Percentiles rank a stretch among this genome's conserved stretches.
Evolutionary conservation across 495 filamentous ascomycete species (phyloP).

Genomic region (Annulohypoxylon bovei): DNA sequence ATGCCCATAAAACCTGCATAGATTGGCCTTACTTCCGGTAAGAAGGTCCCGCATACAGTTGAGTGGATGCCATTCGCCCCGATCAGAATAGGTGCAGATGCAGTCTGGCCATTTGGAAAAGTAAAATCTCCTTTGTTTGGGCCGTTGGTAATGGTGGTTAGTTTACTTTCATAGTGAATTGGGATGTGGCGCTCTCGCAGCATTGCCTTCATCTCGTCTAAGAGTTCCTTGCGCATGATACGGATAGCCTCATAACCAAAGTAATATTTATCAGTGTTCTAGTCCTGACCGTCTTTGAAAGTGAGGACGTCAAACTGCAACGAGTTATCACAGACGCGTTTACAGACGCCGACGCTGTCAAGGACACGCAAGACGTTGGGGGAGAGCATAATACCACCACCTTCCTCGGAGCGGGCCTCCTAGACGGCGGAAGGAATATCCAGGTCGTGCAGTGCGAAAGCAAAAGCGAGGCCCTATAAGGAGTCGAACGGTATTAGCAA

Average conservation of each 20-base stretch:
- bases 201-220: conserved; percentile 50
- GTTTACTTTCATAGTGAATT: conserved; percentile 56
- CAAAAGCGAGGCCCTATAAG: conserved; percentile 19
- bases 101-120: conserved; percentile 53
- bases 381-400: conserved; percentile 63
- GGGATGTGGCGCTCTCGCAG: conserved; percentile 50
- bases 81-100: conserved; percentile 47
- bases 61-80: conserved; percentile 64
- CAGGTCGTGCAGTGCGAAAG: conserved; percentile 14
- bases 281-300: conserved; percentile 52
- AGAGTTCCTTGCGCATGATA: conserved; percentile 59
- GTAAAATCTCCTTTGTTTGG: conserved; percentile 49
- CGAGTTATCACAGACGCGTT: conserved; percentile 42
- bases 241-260: conserved; percentile 61
- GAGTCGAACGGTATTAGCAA: background rate
- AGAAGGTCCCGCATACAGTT: conserved; percentile 46
- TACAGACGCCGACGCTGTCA: conserved; percentile 57
- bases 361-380: conserved; percentile 63
- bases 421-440: conserved; percentile 24
- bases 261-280: conserved; percentile 55
- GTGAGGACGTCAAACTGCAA: conserved; percentile 53
- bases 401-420: conserved; percentile 33
- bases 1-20: conserved; percentile 39
- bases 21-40: conserved; percentile 19
- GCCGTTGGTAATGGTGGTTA: conserved; percentile 49